Evolutionary conservation across 1,139 yeast genomes (phyloP).

Genomic region (Scheffersomyces titani): DNA sequence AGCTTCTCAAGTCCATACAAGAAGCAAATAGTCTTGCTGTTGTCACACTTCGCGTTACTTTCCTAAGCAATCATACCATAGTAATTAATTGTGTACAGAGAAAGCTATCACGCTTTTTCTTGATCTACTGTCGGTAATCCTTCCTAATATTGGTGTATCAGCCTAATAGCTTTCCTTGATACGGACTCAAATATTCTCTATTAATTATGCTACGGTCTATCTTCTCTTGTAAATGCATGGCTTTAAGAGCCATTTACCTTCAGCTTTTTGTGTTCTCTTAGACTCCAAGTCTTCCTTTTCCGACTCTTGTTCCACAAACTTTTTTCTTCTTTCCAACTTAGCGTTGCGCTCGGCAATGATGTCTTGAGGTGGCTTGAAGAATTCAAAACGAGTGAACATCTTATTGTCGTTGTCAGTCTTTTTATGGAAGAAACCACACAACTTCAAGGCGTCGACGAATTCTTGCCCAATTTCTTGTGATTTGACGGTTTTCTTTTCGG

Average conservation of each 20-base stretch:
- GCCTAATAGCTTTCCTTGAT: too few species aligned
- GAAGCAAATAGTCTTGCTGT: too few species aligned
- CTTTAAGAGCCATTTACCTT: conserved; percentile 86
- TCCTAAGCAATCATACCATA: too few species aligned
- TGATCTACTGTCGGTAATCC: too few species aligned
- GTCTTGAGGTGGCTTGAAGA: conserved; percentile 81
- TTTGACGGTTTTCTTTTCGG: conserved; percentile 21
- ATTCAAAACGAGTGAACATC: conserved; percentile 94
- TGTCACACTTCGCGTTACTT: too few species aligned
- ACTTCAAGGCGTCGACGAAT: conserved; percentile 75
- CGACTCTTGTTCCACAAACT: conserved; percentile 70
- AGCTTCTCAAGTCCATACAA: too few species aligned
- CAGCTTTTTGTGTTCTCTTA: conserved; percentile 61
- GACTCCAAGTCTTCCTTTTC: conserved; percentile 58
- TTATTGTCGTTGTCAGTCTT: conserved; percentile 84
- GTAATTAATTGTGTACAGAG: too few species aligned
- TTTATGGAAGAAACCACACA: conserved; percentile 84
- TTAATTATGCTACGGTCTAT: conserved; percentile 26
- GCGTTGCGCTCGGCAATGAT: conserved; percentile 65
- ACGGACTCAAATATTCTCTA: too few species aligned
- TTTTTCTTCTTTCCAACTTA: conserved; percentile 62
- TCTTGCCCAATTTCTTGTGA: conserved; percentile 59
- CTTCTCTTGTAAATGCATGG: conserved; percentile 96
- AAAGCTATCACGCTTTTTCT: too few species aligned
- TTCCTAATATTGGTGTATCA: too few species aligned